These are phyloP conservation scores for Lumnitzera littorea DNA, from an alignment of 345 rosid species.

Conservation along the genomic window DNA sequence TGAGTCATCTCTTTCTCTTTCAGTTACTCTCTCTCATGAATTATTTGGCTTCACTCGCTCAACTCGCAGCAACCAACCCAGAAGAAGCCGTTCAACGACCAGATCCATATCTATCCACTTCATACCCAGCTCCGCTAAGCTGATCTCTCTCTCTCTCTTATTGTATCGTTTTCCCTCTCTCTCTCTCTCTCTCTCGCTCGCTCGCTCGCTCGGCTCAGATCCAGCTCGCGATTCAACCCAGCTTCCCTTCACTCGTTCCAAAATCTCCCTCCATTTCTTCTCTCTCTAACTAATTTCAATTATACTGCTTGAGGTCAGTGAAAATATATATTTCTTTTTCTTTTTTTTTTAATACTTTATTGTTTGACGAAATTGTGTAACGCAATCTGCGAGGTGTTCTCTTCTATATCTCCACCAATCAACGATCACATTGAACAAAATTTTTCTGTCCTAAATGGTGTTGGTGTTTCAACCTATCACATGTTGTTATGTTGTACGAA, in stretches of 20 bases:
- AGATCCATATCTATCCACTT: conserved; percentile 15
- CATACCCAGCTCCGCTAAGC: conserved; percentile 10
- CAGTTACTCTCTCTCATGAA: too few species aligned
- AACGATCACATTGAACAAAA: too few species aligned
- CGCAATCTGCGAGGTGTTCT: too few species aligned
- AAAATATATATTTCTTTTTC: too few species aligned
- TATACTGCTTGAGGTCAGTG: background rate
- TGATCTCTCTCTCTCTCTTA: conserved; percentile 7
- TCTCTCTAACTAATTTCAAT: background rate
- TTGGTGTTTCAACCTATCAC: too few species aligned
- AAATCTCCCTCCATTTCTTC: conserved; percentile 12
- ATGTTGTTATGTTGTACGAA: too few species aligned
- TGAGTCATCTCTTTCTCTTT: conserved; percentile 7
- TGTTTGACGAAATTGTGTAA: too few species aligned
- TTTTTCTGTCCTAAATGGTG: too few species aligned
- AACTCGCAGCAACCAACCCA: too few species aligned
- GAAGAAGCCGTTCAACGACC: conserved; percentile 23
- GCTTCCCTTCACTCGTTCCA: conserved; percentile 31
- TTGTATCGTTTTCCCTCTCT: conserved; percentile 6
- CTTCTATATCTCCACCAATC: too few species aligned
- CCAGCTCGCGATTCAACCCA: conserved; percentile 22
- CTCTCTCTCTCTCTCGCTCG: background rate
- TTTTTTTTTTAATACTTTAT: too few species aligned
- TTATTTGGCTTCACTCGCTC: too few species aligned
- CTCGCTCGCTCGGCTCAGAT: conserved; percentile 49